phyloP scores from a whole-genome alignment of 2,329 filamentous ascomycete genomes.

The Clonostachys solani region DNA sequence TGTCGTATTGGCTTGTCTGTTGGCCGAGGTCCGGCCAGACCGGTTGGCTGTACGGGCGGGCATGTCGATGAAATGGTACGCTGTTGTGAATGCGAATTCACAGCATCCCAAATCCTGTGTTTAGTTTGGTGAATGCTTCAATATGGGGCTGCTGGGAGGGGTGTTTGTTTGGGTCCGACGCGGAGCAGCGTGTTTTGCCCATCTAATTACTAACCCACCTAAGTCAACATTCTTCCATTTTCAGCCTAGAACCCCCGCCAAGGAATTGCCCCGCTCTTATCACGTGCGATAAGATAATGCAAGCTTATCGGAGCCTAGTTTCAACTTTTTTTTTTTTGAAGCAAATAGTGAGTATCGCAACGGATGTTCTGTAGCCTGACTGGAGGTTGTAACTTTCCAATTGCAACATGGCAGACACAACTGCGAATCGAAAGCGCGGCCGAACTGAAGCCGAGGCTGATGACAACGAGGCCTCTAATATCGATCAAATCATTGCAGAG shows the following conservation, averaged over 20 bases:
- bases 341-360: too few relatives aligned
- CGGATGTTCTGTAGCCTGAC: too few relatives aligned
- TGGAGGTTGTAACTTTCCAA: constrained; percentile 10
- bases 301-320: constrained; percentile 7
- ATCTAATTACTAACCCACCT: constrained; percentile 1
- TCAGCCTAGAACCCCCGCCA: constrained; percentile 13
- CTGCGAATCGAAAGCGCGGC: constrained; percentile 28
- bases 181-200: constrained; percentile 1
- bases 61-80: constrained; percentile 26
- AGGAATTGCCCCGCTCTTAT: constrained; percentile 10
- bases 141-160: not conserved
- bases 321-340: constrained; percentile 14
- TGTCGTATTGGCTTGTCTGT: constrained; percentile 31
- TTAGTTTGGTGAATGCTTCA: not conserved
- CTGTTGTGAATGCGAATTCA: too few relatives aligned
- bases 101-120: not conserved
- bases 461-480: constrained; percentile 5
- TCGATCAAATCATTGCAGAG: constrained; percentile 6
- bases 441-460: constrained; percentile 20
- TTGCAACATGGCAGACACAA: constrained; percentile 20
- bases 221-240: constrained; percentile 25
- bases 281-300: constrained; percentile 26
- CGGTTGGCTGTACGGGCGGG: constrained; percentile 42
- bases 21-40: constrained; percentile 38
- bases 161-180: constrained; percentile 16